Evolutionary conservation across 768 basidiomycete genomes (phyloP).

Genomic region (Lyophyllum atratum): DNA sequence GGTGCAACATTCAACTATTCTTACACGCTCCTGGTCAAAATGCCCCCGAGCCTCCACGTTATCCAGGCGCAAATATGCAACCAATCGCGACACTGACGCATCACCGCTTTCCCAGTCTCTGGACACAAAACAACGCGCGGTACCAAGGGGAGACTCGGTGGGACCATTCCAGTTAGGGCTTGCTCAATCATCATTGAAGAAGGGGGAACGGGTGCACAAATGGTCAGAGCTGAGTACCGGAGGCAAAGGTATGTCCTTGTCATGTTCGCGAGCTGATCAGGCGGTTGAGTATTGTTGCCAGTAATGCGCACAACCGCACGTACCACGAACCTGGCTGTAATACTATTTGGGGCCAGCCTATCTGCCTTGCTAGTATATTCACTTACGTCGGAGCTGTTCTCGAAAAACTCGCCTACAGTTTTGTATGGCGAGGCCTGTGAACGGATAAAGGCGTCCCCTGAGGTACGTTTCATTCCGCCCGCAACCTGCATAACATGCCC

Average conservation of each 20-base stretch:
- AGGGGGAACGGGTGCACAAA: slow-evolving; percentile 60
- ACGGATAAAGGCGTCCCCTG: slow-evolving; percentile 46
- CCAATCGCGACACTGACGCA: slow-evolving; percentile 41
- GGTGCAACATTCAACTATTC: slow-evolving; percentile 6
- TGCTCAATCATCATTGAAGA: slow-evolving; percentile 53
- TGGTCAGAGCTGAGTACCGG: slow-evolving; percentile 79
- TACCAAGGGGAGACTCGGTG: slow-evolving; percentile 56
- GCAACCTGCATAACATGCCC: slow-evolving; percentile 3
- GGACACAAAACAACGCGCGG: slow-evolving; percentile 53
- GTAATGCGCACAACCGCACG: slow-evolving; percentile 51
- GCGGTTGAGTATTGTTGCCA: slow-evolving; percentile 18
- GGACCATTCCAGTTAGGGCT: slow-evolving; percentile 82
- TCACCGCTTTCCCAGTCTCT: slow-evolving; percentile 65
- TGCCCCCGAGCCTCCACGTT: slow-evolving; percentile 5
- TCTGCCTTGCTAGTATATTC: slow-evolving; percentile 78
- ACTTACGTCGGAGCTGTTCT: slow-evolving; percentile 81
- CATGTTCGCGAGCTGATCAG: not conserved
- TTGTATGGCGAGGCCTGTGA: slow-evolving; percentile 67
- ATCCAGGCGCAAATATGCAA: slow-evolving; percentile 43
- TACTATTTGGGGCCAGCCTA: slow-evolving; percentile 78
- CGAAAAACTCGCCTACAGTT: slow-evolving; percentile 86
- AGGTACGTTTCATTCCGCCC: slow-evolving; percentile 33
- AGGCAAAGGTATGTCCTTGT: slow-evolving; percentile 64
- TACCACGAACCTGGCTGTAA: slow-evolving; percentile 54
- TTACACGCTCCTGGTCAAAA: slow-evolving; percentile 8